Percentiles rank a stretch among this genome's conserved stretches.
Conservation (phyloP, 1,284 basidiomycete genomes). For the Polyporus tsugae region DNA sequence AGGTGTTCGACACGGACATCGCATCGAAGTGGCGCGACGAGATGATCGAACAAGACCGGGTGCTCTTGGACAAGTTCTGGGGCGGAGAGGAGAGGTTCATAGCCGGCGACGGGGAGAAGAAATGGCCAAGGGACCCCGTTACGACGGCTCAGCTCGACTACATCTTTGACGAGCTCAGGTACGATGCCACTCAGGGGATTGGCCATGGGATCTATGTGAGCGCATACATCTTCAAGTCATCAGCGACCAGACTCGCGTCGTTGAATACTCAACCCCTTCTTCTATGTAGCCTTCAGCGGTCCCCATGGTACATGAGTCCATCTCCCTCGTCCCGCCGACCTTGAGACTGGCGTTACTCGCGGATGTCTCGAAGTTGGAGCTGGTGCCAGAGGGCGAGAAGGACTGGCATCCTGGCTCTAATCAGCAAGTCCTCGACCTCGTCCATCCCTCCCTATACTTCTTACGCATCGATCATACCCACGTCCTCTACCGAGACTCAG, state of each 20-base stretch:
- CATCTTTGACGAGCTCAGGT: constrained; percentile 17
- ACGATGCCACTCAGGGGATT: not conserved
- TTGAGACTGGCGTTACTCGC: not conserved
- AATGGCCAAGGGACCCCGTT: constrained; percentile 14
- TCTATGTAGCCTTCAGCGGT: not conserved
- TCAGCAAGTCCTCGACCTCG: constrained; percentile 18
- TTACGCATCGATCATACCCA: constrained; percentile 10
- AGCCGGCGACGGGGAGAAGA: constrained; percentile 10
- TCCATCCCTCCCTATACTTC: constrained; percentile 21
- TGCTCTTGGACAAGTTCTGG: not conserved
- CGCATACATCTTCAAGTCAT: not conserved
- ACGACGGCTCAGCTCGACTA: constrained; percentile 19
- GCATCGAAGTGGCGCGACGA: constrained; percentile 31
- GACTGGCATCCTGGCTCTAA: constrained; percentile 22
- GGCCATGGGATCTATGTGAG: constrained; percentile 37
- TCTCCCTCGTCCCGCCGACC: not conserved
- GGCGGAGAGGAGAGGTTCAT: constrained; percentile 2
- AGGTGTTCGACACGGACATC: constrained; percentile 28
- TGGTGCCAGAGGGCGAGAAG: constrained; percentile 13
- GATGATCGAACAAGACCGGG: constrained; percentile 22
- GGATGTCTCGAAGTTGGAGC: constrained; percentile 9
- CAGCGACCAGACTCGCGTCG: not conserved
- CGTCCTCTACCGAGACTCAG: not conserved
- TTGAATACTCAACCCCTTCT: not conserved
- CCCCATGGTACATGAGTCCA: constrained; percentile 8